These are phyloP conservation scores for Vaccinium corymbosum DNA, from an alignment of 148 eudicot genomes.

Conservation along the genomic window DNA sequence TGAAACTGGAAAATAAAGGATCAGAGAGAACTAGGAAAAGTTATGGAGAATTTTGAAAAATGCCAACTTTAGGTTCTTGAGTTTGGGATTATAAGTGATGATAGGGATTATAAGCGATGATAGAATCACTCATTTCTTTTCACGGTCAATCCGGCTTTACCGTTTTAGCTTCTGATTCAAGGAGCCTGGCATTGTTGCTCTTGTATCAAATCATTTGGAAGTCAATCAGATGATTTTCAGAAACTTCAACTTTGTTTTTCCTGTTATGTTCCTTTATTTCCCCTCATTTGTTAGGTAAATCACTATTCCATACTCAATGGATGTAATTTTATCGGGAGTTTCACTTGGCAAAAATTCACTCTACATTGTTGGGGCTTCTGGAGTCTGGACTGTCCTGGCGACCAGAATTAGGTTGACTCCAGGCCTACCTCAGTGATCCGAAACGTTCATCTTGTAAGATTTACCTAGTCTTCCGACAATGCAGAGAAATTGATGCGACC, in stretches of 20 bases:
- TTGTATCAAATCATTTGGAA: not conserved
- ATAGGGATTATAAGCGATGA: not conserved
- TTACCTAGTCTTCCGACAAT: not conserved
- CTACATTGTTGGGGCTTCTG: not conserved
- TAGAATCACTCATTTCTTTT: not conserved
- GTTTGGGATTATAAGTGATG: not conserved
- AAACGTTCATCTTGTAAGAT: not conserved
- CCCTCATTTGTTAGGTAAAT: not conserved
- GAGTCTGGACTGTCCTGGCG: not conserved
- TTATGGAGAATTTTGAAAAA: not conserved
- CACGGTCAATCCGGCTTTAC: not conserved
- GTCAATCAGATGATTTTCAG: not conserved
- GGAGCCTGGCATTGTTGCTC: not conserved
- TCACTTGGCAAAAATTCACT: not conserved
- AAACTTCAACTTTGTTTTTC: not conserved
- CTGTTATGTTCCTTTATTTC: not conserved
- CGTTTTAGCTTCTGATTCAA: not conserved
- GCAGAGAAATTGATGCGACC: not conserved
- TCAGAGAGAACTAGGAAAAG: not conserved
- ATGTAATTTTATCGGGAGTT: not conserved
- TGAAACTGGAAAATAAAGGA: not conserved
- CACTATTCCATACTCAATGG: not conserved
- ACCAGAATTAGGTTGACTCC: not conserved
- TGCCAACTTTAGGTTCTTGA: conserved; percentile 12
- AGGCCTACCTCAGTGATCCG: not conserved